Base-by-base conservation (phyloP, 225 moss, liverwort and hornwort species). In the Sphagnum contortum region DNA sequence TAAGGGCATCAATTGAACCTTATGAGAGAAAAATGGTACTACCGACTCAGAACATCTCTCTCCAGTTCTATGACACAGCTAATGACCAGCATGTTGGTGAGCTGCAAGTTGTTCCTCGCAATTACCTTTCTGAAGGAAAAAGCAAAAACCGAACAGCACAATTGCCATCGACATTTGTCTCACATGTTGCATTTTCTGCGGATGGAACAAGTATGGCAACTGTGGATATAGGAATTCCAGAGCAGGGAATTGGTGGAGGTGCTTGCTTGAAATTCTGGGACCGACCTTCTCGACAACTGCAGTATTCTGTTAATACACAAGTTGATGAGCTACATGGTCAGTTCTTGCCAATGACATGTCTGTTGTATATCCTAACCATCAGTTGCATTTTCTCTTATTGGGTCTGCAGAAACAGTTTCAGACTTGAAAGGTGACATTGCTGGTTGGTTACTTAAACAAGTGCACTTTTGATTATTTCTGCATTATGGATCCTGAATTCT, bases 131-230 rank as follows among this genome's bases (percentile, higher is more conserved):
- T 44, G 29, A 29, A 29, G 79, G 77, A 2, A 69, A 69, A 58
- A 59, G 53, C 44, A 68, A 62, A 45, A 59, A 71, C 10, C 67
- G 61, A 11, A 60, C 44, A 51, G 56, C 6, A 8, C 73, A 66
- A 60, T 69, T 73, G 14, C 74, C 77, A 59, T 66, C 78, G 49
- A 92, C 82, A 48, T 91, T 83, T 13, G 87, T 99, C 54, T 89
- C 89, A 57, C 91, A 91, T 65, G 91, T 99, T 13, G 77, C 89
- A 3, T 93, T 93, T 67, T 89, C 93, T 12, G 78, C 55, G 8
- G 87, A 89, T 64, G 93, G 91, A 13, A 82, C 83, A 44, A 70
- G 79, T 70, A 88, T 99, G 91, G 93, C 86, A 12, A 93, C 98
- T 7, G 86, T 99, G 14, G 93, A 99, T 72, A 67, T 89, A 9